A percentile compares a stretch with the other conserved stretches of the same genome.
phyloP scores from a whole-genome alignment of 305 asterid genomes.

The Solanum hybrid region DNA sequence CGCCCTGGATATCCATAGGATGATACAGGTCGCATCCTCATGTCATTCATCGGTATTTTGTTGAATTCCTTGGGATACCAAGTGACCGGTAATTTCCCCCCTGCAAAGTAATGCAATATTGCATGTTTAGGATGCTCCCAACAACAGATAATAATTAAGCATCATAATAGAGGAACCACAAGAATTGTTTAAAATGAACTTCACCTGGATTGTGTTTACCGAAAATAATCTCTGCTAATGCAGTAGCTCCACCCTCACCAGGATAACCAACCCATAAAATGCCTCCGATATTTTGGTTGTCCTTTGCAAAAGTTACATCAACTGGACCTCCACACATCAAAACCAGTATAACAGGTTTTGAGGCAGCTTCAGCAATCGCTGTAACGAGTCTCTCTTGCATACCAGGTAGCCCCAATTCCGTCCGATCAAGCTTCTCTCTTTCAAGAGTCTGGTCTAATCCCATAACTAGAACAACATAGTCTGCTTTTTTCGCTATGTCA shows the following conservation, averaged over 20 bases:
- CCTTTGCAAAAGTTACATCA: slow-evolving; percentile 62
- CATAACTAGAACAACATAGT: slow-evolving; percentile 50
- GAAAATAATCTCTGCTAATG: slow-evolving; percentile 43
- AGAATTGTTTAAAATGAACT: not conserved
- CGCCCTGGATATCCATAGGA: slow-evolving; percentile 64
- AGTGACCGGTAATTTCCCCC: slow-evolving; percentile 65
- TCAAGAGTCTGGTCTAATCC: slow-evolving; percentile 65
- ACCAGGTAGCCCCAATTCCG: slow-evolving; percentile 49
- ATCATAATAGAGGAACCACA: not conserved
- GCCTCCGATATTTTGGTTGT: slow-evolving; percentile 41
- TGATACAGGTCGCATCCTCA: slow-evolving; percentile 63
- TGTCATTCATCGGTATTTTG: slow-evolving; percentile 55
- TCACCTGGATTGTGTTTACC: slow-evolving; percentile 69
- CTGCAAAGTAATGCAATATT: slow-evolving; percentile 18
- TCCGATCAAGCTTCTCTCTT: slow-evolving; percentile 47
- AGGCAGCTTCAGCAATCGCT: slow-evolving; percentile 34
- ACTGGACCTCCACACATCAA: slow-evolving; percentile 61
- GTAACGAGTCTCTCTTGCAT: slow-evolving; percentile 41
- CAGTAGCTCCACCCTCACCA: slow-evolving; percentile 69
- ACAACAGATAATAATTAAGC: not conserved
- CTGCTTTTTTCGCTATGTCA: slow-evolving; percentile 31
- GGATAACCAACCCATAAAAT: slow-evolving; percentile 81
- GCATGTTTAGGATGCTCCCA: not conserved
- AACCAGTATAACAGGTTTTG: slow-evolving; percentile 42
- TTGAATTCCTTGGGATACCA: slow-evolving; percentile 68